Evolutionary conservation across 306 rosid species (phyloP), one percentile per base, ranked within the genome.

Genomic region (Carpinus fangiana): DNA sequence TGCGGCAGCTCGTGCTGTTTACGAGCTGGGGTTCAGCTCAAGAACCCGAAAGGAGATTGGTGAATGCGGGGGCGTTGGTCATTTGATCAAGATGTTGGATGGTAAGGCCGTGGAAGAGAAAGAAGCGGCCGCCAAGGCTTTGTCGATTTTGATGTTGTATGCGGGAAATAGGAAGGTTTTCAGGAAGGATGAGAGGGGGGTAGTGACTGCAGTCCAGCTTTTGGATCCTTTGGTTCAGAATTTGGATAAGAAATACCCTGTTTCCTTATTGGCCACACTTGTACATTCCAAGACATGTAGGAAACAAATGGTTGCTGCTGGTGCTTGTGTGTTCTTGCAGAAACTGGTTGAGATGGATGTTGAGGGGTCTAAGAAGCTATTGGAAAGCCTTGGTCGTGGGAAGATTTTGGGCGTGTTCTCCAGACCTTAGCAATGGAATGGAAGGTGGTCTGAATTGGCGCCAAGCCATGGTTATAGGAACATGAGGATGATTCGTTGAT

Each of bases 331-430:
- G 43, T 76, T 85, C 83, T 83, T 82, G 69, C 94, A 90, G 77
- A 95, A 91, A 81, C 93, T 89, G 28, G 94, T 87, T 43, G 98
- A 86, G 78, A 70, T 80, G 89, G 92, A 93, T 68, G 87, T 93
- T 11, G 91, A 82, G 17, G 99, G 99, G 4, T 86, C 99, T 38
- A 93, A 91, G 91, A 93, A 90, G 82, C 89, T 93, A 56, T 74
- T 88, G 84, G 97, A 89, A 67, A 82, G 91, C 79, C 99, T 93
- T 54, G 89, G 97, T 41, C 97, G 91, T 59, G 90, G 97, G 72
- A 93, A 91, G 86, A 90, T 93, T 8, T 95, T 97, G 98, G 97
- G 98, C 50, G 93, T 95, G 73, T 95, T 95, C 82, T 78, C 90
- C 50, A 87, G 98, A 87, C 84, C 92, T 85, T 89, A 90, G 78